These are phyloP conservation scores for Ashbya aceris DNA, from an alignment of 1,139 yeast species.

Conservation along the genomic window DNA sequence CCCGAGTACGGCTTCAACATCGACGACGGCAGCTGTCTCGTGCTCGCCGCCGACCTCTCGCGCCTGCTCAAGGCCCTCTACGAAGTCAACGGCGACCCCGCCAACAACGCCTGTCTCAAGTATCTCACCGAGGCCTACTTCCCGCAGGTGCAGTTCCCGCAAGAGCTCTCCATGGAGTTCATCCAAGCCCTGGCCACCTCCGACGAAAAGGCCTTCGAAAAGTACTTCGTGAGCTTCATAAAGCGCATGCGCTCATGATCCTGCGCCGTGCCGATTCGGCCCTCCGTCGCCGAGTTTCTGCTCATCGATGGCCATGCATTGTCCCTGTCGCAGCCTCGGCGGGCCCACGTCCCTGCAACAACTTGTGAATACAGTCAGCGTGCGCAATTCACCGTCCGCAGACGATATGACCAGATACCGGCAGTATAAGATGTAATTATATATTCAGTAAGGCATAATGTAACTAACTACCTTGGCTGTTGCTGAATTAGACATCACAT, in stretches of 20 bases:
- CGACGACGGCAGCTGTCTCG: constrained; percentile 70
- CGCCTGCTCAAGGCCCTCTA: constrained; percentile 57
- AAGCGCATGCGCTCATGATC: constrained; percentile 30
- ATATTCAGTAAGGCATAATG: too few species aligned
- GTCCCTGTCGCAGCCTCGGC: too few species aligned
- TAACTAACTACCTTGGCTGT: too few species aligned
- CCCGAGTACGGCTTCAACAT: constrained; percentile 49
- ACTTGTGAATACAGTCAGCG: too few species aligned
- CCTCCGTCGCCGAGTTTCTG: too few species aligned
- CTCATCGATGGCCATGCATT: too few species aligned
- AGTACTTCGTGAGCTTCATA: constrained; percentile 53
- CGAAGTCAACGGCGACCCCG: constrained; percentile 24
- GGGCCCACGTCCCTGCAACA: too few species aligned
- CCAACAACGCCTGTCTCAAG: constrained; percentile 36
- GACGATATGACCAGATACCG: too few species aligned
- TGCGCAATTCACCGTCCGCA: too few species aligned
- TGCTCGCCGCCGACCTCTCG: constrained; percentile 68
- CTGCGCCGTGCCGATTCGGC: not conserved
- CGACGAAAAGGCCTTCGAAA: constrained; percentile 53
- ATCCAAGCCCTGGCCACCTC: constrained; percentile 45
- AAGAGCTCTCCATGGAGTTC: constrained; percentile 46
- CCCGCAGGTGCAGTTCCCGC: constrained; percentile 52
- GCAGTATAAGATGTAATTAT: too few species aligned
- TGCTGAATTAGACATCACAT: too few species aligned
- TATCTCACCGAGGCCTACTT: constrained; percentile 45